Evolutionary conservation across 345 rosid genomes (phyloP), one percentile per base, ranked within the genome.

Genomic region (Salix exigua): DNA sequence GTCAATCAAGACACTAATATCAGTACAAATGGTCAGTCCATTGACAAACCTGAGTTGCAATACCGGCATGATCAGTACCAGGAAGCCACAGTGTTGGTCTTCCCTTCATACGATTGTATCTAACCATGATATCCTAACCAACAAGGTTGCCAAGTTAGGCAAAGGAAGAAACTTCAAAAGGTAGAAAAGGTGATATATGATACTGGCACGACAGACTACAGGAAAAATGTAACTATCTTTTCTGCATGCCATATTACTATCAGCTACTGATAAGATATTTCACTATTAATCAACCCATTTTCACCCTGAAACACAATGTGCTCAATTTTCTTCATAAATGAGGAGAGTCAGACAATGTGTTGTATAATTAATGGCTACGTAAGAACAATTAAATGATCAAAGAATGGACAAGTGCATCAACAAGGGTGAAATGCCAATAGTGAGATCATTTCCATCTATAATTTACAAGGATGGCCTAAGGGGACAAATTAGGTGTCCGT

Each of bases 41-140:
- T 68, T 81, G 67, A 83, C 77, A 26, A 73, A 95, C 99, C 97
- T 91, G 97, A 71, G 99, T 93, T 75, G 99, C 99, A 67, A 93
- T 95, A 63, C 97, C 99, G 73, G 99, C 99, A 89, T 95, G 99
- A 86, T 95, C 97, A 71, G 97, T 90, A 74, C 99, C 97, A 48
- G 99, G 99, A 86, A 95, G 86, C 99, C 99, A 95, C 55, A 95
- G 92, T 63, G 99, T 89, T 75, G 99, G 97, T 80, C 87, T 93
- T 73, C 97, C 99, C 83, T 85, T 95, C 99, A 95, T 95, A 42
- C 99, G 88, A 68, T 88, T 83, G 86, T 90, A 93, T 82, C 99
- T 88, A 80, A 88, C 88, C 99, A 95, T 89, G 68, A 95, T 91
- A 83, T 91, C 97, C 97, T 91, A 73, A 28, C 74, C 69, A 84